Base-by-base conservation (phyloP, 2,329 filamentous ascomycete genomes). In the Fusarium sambucinum region DNA sequence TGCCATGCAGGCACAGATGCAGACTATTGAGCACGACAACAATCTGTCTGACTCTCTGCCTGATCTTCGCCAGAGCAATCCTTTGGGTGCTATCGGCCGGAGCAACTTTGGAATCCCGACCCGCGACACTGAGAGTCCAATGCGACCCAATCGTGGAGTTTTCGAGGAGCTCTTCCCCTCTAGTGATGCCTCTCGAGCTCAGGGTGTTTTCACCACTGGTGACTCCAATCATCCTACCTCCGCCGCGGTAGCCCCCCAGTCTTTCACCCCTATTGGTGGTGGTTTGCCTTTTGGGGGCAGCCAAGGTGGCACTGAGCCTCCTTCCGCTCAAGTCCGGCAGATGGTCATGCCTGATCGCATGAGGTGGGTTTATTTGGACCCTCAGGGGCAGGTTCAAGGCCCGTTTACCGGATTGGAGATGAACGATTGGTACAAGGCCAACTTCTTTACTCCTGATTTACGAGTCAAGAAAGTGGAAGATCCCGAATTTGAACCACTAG, bases 311-410 rank as follows among this genome's bases (percentile, higher is more conserved):
- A 76, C 74, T 6, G 84, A 86, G 23, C 84, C 88, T 16, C 85
- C 88, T n/a, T 83, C 89, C 8, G 87, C 87, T 48, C 90, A 94
- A 68, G 86, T 93, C 68, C 90, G 93, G 17, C 94, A 92, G 44
- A 98, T 99, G 94, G 95, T 99, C 7, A 98, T 99, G 96, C 96
- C 96, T 3, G 96, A 99, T 78, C 87, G 96, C 16, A 99, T 99
- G 94, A 87, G 95, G 73, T 99, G 96, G 96, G 95, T 97, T 19
- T 99, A 99, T 77, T 90, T 96, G 53, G 96, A 99, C 77, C 96
- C 96, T 7, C 93, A 97, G 76, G 94, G 94, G 23, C 91, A 93
- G 66, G 90, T 93, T 8, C 96, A 99, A 77, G 96, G 96, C 0
- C 96, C 96, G 0, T 99, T 96, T 81, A 97, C 94, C 38, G 96